Base-by-base conservation (phyloP, 441 rosid species). In the Erodium moschatum region DNA sequence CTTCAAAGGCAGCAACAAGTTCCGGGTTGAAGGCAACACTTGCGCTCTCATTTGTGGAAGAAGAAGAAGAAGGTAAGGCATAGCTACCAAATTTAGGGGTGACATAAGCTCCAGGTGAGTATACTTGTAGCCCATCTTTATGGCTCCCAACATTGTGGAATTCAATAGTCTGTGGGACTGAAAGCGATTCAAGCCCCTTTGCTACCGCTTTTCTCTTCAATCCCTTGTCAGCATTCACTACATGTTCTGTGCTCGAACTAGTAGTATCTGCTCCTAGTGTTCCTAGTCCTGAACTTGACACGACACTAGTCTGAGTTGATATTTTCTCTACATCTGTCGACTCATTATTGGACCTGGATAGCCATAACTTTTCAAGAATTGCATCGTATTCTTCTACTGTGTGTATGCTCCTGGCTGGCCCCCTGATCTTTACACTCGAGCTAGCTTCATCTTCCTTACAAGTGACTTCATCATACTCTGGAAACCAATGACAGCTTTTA, bases 81-180 rank as follows among this genome's bases (percentile, higher is more conserved):
- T 75, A 75, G 70, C 75, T 69, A 42, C 84, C 81, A 15, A 83
- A 79, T 42, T 81, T 83, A 40, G 86, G 82, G 38, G 84, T 81
- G 54, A 70, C 68, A 27, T 75, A 70, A 24, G 70, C 33, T 33
- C 70, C 78, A 27, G 76, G 77, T 8, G 81, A 77, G 71, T 66
- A 52, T 16, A 73, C 72, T 67, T 70, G 68, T 6, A 78, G 67
- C 82, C 77, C 73, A 70, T 78, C 81, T 44, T 66, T 73, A 29
- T 70, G 76, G 52, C 78, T 68, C 8, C 67, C 74, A 63, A 72
- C 73, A 1, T 72, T 65, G 12, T 70, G 76, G 50, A 78, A 72
- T 63, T 81, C 84, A 60, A 77, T 42, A 54, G 64, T 50, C 16
- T 60, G 48, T 29, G 83, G 83, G 56, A 81, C 56, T 68, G 60